phyloP scores from a whole-genome alignment of 495 filamentous ascomycete genomes.

The Penicillium silybi region DNA sequence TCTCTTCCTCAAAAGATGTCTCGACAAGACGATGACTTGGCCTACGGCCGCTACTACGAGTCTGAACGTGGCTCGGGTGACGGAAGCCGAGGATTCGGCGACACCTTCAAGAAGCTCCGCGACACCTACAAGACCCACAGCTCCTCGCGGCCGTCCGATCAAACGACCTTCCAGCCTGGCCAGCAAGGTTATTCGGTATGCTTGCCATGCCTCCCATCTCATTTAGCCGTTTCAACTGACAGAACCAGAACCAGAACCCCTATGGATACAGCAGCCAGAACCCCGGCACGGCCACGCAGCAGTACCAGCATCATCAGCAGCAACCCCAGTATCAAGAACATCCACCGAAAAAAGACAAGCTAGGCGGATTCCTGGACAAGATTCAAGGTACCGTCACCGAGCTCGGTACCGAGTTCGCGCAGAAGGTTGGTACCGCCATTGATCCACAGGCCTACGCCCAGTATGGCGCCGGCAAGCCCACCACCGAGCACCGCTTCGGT shows the following conservation, averaged over 20 bases:
- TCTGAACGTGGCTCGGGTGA: constrained; percentile 27
- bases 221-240: constrained; percentile 6
- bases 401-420: constrained; percentile 47
- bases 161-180: constrained; percentile 16
- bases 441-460: constrained; percentile 49
- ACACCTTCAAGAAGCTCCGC: constrained; percentile 49
- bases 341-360: constrained; percentile 40
- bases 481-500: constrained; percentile 63
- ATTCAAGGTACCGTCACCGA: constrained; percentile 51
- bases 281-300: background rate
- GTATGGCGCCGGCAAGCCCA: constrained; percentile 42
- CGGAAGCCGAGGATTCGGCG: constrained; percentile 49
- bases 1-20: constrained; percentile 29
- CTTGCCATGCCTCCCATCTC: background rate
- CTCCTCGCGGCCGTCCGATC: constrained; percentile 15
- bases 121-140: constrained; percentile 39
- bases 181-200: constrained; percentile 9
- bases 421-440: constrained; percentile 43
- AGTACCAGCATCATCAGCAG: constrained; percentile 10
- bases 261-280: constrained; percentile 13
- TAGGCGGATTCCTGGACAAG: constrained; percentile 53
- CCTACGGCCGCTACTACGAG: constrained; percentile 53
- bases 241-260: constrained; percentile 15
- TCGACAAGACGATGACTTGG: constrained; percentile 45
- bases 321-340: constrained; percentile 22